Evolutionary conservation across 768 basidiomycete species (phyloP), one percentile per base, ranked within the genome.

Genomic region (Gymnopilus junonius): DNA sequence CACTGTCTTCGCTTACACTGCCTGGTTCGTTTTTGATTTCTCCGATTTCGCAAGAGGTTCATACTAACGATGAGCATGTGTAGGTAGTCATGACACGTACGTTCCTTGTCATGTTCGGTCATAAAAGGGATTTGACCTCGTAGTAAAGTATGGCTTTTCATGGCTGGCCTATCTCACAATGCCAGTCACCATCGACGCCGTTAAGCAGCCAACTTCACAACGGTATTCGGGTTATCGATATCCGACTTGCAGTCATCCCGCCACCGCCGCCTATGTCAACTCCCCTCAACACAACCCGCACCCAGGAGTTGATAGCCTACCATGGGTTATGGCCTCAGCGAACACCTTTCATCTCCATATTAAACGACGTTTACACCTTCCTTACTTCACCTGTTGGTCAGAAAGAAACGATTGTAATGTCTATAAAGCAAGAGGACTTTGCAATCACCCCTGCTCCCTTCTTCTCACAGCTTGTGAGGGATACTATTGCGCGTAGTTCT

Each of bases 351-450:
- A 75, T 82, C 56, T 78, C 81, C 32, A 89, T 96, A 53, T 81
- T 97, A 10, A 60, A 73, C 4, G 81, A 82, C 17, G 71, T 96
- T 8, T 80, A 88, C 67, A 65, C 75, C 3, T 97, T 92, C 75
- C 84, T 96, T 39, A 82, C 82, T 8, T 80, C 83, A 0, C 81
- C 86, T 0, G 66, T 68, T 3, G 85, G 91, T 1, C 79, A 77
- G 8, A 81, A 79, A 29, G 95, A 97, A 74, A 91, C 91, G 0
- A 73, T 97, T 35, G 84, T 97, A 29, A 87, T 96, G 79, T 95
- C 90, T 15, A 84, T 98, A 71, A 96, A 97, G 74, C 92, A 96
- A 71, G 95, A 98, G 73, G 90, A 93, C 66, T 86, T 80, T 60
- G 71, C 80, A 5, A 74, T 68, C 20, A 81, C 82, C 1, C 70